A percentile compares a stretch with the other conserved stretches of the same genome.
Conservation (phyloP, 305 asterid species). For the Fraxinus floribunda region DNA sequence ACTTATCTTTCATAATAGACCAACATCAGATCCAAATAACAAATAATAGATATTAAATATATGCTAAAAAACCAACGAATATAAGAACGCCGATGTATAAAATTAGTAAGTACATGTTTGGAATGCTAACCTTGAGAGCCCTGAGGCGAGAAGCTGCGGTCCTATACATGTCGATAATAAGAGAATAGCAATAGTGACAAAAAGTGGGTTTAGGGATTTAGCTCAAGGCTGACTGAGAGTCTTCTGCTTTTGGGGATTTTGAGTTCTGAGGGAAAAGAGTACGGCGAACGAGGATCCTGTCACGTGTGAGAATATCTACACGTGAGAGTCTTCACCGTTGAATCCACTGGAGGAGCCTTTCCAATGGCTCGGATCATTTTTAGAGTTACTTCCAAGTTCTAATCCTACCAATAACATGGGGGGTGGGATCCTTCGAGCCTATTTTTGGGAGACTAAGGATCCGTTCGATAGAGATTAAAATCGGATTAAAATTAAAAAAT, state of each 20-base stretch:
- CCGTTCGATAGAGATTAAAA: too few relatives aligned
- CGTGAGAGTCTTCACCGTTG: not conserved
- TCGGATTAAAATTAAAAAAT: too few relatives aligned
- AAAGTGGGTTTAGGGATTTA: not conserved
- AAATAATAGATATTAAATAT: not conserved
- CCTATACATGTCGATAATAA: conserved; percentile 51
- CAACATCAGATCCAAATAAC: conserved; percentile 25
- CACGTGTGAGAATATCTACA: not conserved
- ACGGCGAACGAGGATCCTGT: not conserved
- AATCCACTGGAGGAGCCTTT: not conserved
- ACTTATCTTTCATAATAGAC: not conserved
- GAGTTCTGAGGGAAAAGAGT: not conserved
- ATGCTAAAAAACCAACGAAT: not conserved
- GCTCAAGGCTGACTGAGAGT: not conserved
- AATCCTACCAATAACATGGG: not conserved
- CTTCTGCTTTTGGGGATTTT: not conserved
- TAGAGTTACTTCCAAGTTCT: not conserved
- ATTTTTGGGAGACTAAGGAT: too few relatives aligned
- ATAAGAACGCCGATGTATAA: not conserved
- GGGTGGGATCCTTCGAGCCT: too few relatives aligned
- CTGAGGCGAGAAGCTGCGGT: conserved; percentile 61
- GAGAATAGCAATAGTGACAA: not conserved
- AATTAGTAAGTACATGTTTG: not conserved
- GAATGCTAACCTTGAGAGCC: conserved; percentile 57
- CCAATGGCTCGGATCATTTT: not conserved